These are phyloP conservation scores for Andalucia godoyi DNA, from an alignment of 78 protist species.

Conservation along the genomic window DNA sequence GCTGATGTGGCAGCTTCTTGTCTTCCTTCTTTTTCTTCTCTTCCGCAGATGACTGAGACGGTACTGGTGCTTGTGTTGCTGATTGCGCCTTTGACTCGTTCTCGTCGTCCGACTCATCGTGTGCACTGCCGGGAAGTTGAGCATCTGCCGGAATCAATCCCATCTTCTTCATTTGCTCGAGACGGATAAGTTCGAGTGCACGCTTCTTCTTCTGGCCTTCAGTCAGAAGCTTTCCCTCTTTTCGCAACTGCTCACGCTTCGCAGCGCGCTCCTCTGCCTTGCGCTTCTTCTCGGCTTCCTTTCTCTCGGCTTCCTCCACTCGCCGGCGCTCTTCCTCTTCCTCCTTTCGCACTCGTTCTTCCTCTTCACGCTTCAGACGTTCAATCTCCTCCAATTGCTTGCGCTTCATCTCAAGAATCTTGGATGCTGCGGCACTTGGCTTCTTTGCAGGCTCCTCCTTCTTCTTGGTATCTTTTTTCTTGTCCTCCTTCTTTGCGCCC, in stretches of 20 bases:
- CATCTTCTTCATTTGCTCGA: neutral
- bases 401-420: too few relatives aligned
- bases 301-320: neutral
- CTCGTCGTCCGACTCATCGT: slow-evolving; percentile 1
- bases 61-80: neutral
- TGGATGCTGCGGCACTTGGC: neutral
- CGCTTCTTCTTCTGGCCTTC: neutral
- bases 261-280: slow-evolving; percentile 2
- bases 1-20: neutral
- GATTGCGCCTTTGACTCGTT: neutral
- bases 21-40: neutral
- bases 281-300: neutral
- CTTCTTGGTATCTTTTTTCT: neutral
- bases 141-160: too few relatives aligned
- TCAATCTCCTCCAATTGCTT: too few relatives aligned
- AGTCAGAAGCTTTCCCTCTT: neutral
- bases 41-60: neutral
- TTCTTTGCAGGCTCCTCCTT: neutral
- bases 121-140: neutral
- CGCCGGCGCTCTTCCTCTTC: slow-evolving; percentile 12
- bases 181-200: neutral
- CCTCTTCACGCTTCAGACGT: neutral
- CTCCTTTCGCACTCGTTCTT: slow-evolving; percentile 3
- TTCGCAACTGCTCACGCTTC: neutral
- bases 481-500: neutral